Evolutionary conservation across 1,284 basidiomycete species (phyloP).

Genomic region (Spongiforma sp.): DNA sequence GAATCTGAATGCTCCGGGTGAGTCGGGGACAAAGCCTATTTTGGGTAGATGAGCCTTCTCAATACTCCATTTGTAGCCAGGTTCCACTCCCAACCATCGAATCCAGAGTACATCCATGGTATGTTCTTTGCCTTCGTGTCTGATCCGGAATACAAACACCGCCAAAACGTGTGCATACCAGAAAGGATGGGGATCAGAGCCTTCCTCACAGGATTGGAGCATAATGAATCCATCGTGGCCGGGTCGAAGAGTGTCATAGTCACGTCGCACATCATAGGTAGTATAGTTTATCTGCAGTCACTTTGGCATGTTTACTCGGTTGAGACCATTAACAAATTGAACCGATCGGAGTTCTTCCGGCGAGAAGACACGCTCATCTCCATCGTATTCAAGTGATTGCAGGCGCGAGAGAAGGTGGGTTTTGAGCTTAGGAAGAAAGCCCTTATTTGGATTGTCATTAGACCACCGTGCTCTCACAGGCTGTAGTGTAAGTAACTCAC

Average conservation of each 20-base stretch:
- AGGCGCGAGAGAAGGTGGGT: not conserved
- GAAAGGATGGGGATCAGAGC: conserved; percentile 20
- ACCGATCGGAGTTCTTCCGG: not conserved
- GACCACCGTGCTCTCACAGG: no score
- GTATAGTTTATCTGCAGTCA: no score
- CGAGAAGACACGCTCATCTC: conserved; percentile 6
- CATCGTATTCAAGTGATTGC: not conserved
- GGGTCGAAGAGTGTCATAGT: conserved; percentile 32
- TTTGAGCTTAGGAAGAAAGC: conserved; percentile 5
- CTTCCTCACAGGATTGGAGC: conserved; percentile 17
- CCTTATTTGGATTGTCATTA: not conserved
- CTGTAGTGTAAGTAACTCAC: no score
- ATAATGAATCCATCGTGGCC: conserved; percentile 11
- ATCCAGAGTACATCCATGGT: conserved; percentile 14
- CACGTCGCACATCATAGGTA: no score
- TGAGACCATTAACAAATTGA: conserved; percentile 6
- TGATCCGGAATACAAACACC: conserved; percentile 2
- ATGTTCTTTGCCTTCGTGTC: not conserved
- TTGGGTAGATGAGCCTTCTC: conserved; percentile 1
- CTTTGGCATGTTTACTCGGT: not conserved
- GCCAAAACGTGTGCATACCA: conserved; percentile 31
- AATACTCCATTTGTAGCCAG: no score
- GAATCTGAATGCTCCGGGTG: conserved; percentile 1
- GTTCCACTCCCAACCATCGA: no score
- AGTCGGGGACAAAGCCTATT: conserved; percentile 8